Conservation (phyloP, 441 rosid species). For the Raphanus hybrid region DNA sequence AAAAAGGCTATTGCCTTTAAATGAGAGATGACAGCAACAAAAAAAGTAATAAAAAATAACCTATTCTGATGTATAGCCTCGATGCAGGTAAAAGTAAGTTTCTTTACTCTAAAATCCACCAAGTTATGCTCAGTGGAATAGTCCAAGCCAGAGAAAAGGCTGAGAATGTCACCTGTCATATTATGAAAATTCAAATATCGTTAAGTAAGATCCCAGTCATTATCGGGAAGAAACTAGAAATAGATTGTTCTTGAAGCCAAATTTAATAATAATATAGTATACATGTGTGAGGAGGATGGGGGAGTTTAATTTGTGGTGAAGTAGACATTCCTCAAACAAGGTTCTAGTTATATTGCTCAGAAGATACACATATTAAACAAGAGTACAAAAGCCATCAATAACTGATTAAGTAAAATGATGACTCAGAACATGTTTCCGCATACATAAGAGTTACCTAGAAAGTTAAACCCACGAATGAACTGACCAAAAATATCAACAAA, state of each 20-base stretch:
- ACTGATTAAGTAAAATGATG: slow-evolving; percentile 27
- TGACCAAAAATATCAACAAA: slow-evolving; percentile 30
- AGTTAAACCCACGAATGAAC: slow-evolving; percentile 28
- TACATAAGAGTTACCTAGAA: slow-evolving; percentile 26
- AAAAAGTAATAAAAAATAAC: slow-evolving; percentile 40
- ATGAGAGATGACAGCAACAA: background rate
- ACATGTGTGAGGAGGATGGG: slow-evolving; percentile 11
- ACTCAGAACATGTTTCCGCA: slow-evolving; percentile 32
- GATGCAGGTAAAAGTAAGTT: slow-evolving; percentile 71
- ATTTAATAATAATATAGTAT: background rate
- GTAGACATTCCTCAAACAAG: slow-evolving; percentile 19
- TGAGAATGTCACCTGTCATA: slow-evolving; percentile 69
- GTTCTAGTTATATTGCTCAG: slow-evolving; percentile 10
- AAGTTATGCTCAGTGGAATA: slow-evolving; percentile 53
- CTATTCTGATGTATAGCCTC: slow-evolving; percentile 85
- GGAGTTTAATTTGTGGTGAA: slow-evolving; percentile 16
- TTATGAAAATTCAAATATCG: slow-evolving; percentile 30
- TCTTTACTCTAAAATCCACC: slow-evolving; percentile 87
- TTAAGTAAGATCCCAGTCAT: slow-evolving; percentile 30
- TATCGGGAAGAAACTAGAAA: slow-evolving; percentile 15
- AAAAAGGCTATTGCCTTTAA: slow-evolving; percentile 27
- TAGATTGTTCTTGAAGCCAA: slow-evolving; percentile 9
- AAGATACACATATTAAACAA: slow-evolving; percentile 22
- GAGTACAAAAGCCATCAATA: slow-evolving; percentile 2
- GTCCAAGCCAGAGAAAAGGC: slow-evolving; percentile 71